These are phyloP conservation scores for Pulveroboletus sp. DNA, from an alignment of 1,284 basidiomycete genomes.

Conservation along the genomic window DNA sequence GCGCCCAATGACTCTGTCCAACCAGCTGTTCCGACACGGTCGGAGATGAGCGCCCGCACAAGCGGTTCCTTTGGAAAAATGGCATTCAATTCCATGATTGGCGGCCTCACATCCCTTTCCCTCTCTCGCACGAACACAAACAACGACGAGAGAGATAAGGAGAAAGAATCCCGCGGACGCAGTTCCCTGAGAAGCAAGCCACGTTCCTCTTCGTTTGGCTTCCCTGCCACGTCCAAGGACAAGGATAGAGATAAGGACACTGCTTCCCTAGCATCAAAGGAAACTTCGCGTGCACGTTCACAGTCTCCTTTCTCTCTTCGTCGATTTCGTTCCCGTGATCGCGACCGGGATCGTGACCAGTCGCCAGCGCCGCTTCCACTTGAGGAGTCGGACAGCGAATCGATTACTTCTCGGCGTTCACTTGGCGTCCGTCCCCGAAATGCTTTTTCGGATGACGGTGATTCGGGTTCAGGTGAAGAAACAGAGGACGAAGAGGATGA, in stretches of 20 bases:
- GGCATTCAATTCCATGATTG: slow-evolving; percentile 71
- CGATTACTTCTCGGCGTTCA: slow-evolving; percentile 37
- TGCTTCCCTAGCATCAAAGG: slow-evolving; percentile 29
- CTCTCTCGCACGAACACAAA: slow-evolving; percentile 54
- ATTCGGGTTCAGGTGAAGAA: slow-evolving; percentile 53
- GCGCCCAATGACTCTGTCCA: slow-evolving; percentile 11
- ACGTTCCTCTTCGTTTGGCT: slow-evolving; percentile 51
- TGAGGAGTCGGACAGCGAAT: slow-evolving; percentile 67
- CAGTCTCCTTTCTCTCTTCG: slow-evolving; percentile 72
- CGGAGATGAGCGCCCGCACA: slow-evolving; percentile 36
- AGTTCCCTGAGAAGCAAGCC: slow-evolving; percentile 44
- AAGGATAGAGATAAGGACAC: slow-evolving; percentile 32
- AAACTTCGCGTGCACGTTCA: slow-evolving; percentile 56
- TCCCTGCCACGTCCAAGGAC: slow-evolving; percentile 23
- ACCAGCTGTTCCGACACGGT: slow-evolving; percentile 20
- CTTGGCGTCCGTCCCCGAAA: slow-evolving; percentile 48
- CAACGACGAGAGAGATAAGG: slow-evolving; percentile 31
- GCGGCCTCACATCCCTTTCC: slow-evolving; percentile 60
- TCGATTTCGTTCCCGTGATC: slow-evolving; percentile 52
- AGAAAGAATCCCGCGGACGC: slow-evolving; percentile 51
- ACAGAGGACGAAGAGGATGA: slow-evolving; percentile 51
- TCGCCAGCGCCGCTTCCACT: slow-evolving; percentile 71
- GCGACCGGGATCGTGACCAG: slow-evolving; percentile 68
- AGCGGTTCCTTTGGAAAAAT: slow-evolving; percentile 59
- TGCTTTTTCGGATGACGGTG: slow-evolving; percentile 54